A percentile compares a stretch with the other conserved stretches of the same genome.
phyloP scores from a whole-genome alignment of 768 basidiomycete genomes.

The Melanogaster broomeanus region DNA sequence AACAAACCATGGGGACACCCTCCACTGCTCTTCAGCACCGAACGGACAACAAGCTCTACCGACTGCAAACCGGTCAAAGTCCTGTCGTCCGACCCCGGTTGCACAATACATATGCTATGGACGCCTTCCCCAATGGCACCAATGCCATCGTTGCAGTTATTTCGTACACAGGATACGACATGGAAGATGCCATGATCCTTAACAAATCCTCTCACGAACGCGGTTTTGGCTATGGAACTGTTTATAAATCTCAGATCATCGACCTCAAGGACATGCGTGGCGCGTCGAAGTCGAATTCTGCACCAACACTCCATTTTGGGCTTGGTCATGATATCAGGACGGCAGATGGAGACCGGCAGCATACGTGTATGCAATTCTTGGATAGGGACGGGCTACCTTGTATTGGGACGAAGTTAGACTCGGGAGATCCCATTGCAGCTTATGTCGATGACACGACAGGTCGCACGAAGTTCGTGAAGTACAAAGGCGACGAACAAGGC shows the following conservation, averaged over 20 bases:
- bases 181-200: slow-evolving; percentile 99
- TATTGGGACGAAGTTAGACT: slow-evolving; percentile 64
- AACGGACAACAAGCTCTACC: slow-evolving; percentile 98
- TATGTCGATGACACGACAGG: slow-evolving; percentile 86
- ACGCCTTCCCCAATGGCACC: slow-evolving; percentile 96
- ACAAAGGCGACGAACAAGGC: slow-evolving; percentile 93
- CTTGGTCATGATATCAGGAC: slow-evolving; percentile 72
- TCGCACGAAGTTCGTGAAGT: slow-evolving; percentile 84
- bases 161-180: slow-evolving; percentile 99
- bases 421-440: slow-evolving; percentile 82
- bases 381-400: slow-evolving; percentile 85
- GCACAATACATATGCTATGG: slow-evolving; percentile 96
- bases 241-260: slow-evolving; percentile 92
- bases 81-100: slow-evolving; percentile 91
- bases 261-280: slow-evolving; percentile 84
- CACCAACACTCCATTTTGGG: slow-evolving; percentile 87
- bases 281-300: slow-evolving; percentile 52
- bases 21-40: slow-evolving; percentile 88
- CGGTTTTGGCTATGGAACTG: slow-evolving; percentile 94
- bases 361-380: slow-evolving; percentile 53
- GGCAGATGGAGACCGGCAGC: slow-evolving; percentile 47
- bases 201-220: slow-evolving; percentile 99
- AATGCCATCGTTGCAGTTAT: slow-evolving; percentile 99
- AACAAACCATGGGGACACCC: slow-evolving; percentile 99
- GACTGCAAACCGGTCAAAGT: slow-evolving; percentile 92